These are phyloP conservation scores for Fonsecaea pedrosoi DNA, from an alignment of 2,329 filamentous ascomycete species.

Conservation along the genomic window DNA sequence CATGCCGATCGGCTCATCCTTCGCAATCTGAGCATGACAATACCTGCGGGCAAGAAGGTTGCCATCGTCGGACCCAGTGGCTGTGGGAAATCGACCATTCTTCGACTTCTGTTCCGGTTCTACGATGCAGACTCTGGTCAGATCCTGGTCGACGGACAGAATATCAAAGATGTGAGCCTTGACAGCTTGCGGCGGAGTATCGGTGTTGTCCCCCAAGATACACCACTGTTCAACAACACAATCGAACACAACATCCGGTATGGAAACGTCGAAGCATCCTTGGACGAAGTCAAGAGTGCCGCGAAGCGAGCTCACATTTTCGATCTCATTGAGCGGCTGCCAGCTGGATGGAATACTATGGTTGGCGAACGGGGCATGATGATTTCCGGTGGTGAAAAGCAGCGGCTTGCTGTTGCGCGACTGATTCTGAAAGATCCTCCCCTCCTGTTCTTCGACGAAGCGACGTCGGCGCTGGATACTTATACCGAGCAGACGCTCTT, in stretches of 20 bases:
- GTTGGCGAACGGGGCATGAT: conserved; percentile 87
- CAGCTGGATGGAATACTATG: conserved; percentile 83
- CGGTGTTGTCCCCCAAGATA: conserved; percentile 96
- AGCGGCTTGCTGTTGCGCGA: conserved; percentile 85
- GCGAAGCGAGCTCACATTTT: conserved; percentile 84
- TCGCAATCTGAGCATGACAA: conserved; percentile 81
- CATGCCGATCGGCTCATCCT: conserved; percentile 85
- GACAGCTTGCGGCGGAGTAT: conserved; percentile 85
- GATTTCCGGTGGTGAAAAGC: conserved; percentile 87
- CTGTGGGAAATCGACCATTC: conserved; percentile 93
- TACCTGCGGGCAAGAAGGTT: conserved; percentile 94
- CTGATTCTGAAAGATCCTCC: conserved; percentile 84
- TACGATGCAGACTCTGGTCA: conserved; percentile 87
- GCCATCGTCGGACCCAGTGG: conserved; percentile 94
- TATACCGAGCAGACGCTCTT: conserved; percentile 87
- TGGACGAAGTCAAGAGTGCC: conserved; percentile 75
- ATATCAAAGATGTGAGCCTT: conserved; percentile 80
- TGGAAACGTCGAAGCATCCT: conserved; percentile 77
- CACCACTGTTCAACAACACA: conserved; percentile 94
- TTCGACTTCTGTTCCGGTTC: conserved; percentile 89
- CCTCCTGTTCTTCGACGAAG: conserved; percentile 86
- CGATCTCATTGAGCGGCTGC: conserved; percentile 77
- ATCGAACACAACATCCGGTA: conserved; percentile 97
- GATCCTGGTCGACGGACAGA: conserved; percentile 91
- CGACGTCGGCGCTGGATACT: conserved; percentile 85